Evolutionary conservation across 2,329 filamentous ascomycete species (phyloP).

Genomic region (Fusarium cyanostomum): DNA sequence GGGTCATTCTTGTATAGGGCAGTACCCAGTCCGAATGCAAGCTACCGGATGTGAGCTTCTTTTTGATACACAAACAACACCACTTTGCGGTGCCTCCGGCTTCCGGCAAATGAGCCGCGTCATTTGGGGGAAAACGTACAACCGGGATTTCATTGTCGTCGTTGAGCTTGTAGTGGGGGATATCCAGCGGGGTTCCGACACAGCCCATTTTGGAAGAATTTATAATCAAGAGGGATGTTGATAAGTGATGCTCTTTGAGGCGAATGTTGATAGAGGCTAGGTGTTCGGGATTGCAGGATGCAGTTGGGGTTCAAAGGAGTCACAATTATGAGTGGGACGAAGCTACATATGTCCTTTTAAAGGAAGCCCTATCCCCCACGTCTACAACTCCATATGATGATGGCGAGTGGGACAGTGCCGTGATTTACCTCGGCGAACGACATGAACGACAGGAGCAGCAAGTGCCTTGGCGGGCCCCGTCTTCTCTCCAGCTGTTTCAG

Average conservation of each 20-base stretch:
- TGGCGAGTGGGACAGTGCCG: conserved; percentile 28
- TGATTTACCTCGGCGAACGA: conserved; percentile 19
- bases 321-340: neutral
- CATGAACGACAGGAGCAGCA: neutral
- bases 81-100: neutral
- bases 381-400: conserved; percentile 20
- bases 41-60: conserved; percentile 50
- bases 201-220: conserved; percentile 22
- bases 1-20: conserved; percentile 66
- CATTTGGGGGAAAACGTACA: conserved; percentile 52
- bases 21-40: conserved; percentile 78
- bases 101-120: neutral
- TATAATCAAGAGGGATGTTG: neutral
- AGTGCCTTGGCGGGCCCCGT: neutral
- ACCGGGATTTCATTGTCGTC: conserved; percentile 78
- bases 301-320: conserved; percentile 8
- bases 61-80: neutral
- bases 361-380: conserved; percentile 6
- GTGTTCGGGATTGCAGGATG: neutral
- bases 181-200: conserved; percentile 32
- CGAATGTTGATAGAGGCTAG: neutral
- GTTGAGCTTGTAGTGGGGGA: conserved; percentile 74
- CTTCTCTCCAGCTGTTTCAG: neutral
- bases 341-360: conserved; percentile 6
- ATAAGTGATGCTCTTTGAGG: neutral